A percentile compares a stretch with the other conserved stretches of the same genome.
Conservation (phyloP, 306 rosid species). For the Sicyos edulis region DNA sequence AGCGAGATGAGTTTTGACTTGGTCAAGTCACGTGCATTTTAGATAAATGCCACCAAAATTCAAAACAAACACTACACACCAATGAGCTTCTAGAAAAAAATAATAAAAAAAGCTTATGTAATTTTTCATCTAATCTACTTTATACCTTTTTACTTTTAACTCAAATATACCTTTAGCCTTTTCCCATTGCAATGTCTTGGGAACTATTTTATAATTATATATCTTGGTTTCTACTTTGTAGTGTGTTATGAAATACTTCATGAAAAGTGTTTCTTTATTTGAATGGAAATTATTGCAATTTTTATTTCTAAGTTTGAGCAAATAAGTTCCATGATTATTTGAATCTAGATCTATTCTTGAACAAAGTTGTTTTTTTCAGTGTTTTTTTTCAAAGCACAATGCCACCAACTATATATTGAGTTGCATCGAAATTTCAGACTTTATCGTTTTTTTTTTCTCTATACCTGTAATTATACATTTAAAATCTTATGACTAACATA, state of each 20-base stretch:
- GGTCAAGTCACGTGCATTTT: slow-evolving; percentile 12
- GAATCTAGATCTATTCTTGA: too few species aligned
- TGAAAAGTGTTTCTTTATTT: background rate
- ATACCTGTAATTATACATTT: too few species aligned
- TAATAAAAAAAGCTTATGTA: background rate
- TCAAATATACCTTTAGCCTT: background rate
- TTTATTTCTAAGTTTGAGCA: too few species aligned
- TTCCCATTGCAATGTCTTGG: background rate
- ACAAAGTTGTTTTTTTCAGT: too few species aligned
- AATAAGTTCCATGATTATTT: too few species aligned
- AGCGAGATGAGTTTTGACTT: slow-evolving; percentile 18
- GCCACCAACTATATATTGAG: too few species aligned
- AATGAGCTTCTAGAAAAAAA: background rate
- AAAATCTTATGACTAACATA: too few species aligned
- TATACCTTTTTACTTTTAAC: background rate
- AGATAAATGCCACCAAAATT: background rate
- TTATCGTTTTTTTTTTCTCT: too few species aligned
- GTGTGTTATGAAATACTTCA: background rate
- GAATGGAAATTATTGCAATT: background rate
- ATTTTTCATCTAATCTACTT: background rate
- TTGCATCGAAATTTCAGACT: too few species aligned
- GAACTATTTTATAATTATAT: background rate
- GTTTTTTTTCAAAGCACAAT: too few species aligned
- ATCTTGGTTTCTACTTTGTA: background rate
- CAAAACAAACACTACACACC: background rate